Base-by-base conservation (phyloP, 257 asterid genomes). In the Euphrasia confusa region DNA sequence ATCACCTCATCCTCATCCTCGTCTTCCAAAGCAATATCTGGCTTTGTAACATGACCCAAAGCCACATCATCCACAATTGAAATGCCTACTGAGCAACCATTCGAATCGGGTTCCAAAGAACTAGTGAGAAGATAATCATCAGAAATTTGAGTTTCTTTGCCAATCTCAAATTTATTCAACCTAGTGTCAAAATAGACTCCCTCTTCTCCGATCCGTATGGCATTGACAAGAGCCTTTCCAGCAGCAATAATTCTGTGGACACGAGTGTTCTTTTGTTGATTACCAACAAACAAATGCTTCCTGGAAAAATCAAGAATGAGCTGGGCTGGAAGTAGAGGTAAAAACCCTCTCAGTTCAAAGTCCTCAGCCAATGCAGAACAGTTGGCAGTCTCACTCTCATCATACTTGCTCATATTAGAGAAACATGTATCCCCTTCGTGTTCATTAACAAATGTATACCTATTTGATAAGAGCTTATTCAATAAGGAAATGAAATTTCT, bases 1-100 rank as follows among this genome's bases (percentile, higher is more conserved):
- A 91, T 91, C 75, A 82, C 96, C 74, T 84, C 88, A 68, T 64
- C 79, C 81, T 56, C 94, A 39, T 84, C 93, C 68, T 88, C 98
- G 58, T 44, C 79, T 48, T 78, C 93, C 54, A 69, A 61, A 58
- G 60, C 70, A 39, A 56, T 68, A 60, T 76, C 74, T n/a, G 69
- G 58, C 75, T 77, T 75, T 15, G 75, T 45, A 35, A 58, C 72
- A 62, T 62, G 67, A 50, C 44, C 50, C 55, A 17, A 6, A n/a
- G 21, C 7, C 7, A 15, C 17, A 3, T 15, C 76, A 35, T 52
- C 63, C 56, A 73, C 71, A 30, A 59, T 66, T 12, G 73, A 65
- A 37, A 60, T 66, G 45, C 68, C 81, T 7, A 63, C 62, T 53
- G 72, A 61, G 48, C 27, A 10, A 24, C 68, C 70, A 66, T 32